Conservation (phyloP, 2,329 filamentous ascomycete species). For the Exophiala sp. region DNA sequence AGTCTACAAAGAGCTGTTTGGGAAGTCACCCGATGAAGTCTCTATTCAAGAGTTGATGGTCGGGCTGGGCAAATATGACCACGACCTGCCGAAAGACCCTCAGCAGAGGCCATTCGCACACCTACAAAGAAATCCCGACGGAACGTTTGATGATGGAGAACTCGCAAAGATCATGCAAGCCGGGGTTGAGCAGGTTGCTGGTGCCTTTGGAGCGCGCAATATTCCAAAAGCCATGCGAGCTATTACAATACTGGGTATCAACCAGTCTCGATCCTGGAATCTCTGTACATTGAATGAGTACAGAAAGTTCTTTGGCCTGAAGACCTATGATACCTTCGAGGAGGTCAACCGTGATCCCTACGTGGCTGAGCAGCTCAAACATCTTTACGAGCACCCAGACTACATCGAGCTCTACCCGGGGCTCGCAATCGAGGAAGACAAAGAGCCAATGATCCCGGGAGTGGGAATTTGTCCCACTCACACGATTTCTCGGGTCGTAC, state of each 20-base stretch:
- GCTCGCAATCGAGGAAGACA: constrained; percentile 68
- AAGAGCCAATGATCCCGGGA: constrained; percentile 65
- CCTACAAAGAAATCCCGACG: constrained; percentile 58
- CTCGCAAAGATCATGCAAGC: constrained; percentile 63
- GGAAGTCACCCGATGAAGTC: constrained; percentile 53
- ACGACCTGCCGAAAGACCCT: constrained; percentile 58
- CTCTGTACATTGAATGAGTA: constrained; percentile 77
- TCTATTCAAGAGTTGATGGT: constrained; percentile 55
- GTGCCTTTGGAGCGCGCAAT: constrained; percentile 66
- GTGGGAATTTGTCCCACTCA: constrained; percentile 68
- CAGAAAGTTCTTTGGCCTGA: constrained; percentile 71
- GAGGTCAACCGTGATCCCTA: constrained; percentile 75
- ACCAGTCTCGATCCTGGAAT: constrained; percentile 71
- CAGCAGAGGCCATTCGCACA: constrained; percentile 61
- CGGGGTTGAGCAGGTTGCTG: constrained; percentile 62
- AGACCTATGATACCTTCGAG: constrained; percentile 69
- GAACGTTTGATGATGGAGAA: constrained; percentile 67
- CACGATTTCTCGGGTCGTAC: constrained; percentile 68
- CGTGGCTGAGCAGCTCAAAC: constrained; percentile 58
- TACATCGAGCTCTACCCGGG: constrained; percentile 76
- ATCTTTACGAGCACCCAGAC: constrained; percentile 66
- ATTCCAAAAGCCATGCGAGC: constrained; percentile 68
- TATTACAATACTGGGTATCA: constrained; percentile 73
- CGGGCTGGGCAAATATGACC: constrained; percentile 59
- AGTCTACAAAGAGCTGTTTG: constrained; percentile 58